Evolutionary conservation across 345 rosid species (phyloP), one percentile per base, ranked within the genome.

Genomic region (Hevea brasiliensis): DNA sequence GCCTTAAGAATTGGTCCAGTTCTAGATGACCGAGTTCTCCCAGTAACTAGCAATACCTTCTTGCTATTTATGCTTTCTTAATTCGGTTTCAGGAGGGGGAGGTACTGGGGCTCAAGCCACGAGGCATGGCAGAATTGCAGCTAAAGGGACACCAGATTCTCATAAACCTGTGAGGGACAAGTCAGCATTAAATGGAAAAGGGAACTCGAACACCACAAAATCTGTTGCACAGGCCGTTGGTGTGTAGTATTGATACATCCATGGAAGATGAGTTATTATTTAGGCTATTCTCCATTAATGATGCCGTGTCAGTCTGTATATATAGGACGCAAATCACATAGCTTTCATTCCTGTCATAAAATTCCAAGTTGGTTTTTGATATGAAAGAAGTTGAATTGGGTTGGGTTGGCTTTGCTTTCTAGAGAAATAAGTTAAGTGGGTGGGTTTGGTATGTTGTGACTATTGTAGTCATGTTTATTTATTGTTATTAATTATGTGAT

Each of bases 141-240:
- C 72, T 17, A 86, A 79, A 78, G 81, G 66, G 50, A 74, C 82
- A 9, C 79, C 83, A 0, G 72, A 80, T 59, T 71, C 83, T 48
- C 79, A 80, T 61, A 84, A 80, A 77, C 44, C 72, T 26, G 21
- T 65, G 61, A 83, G 71, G 71, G 85, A 76, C 51, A 74, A 70
- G 71, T 65, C 86, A 27, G 87, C 79, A 81, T 54, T 59, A 53
- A 83, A 67, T 12, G 78, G 64, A 66, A 77, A 68, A 71, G 74
- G 68, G 37, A 81, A 81, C 70, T 57, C 74, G 4, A 79, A 82
- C 66, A 83, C 72, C 57, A 35, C 67, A 48, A 79, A 76, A 61
- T 51, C 85, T 42, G 75, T 55, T 44, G 80, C 83, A 27, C 78
- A 73, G 77, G 81, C 72, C 37, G 77, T 80, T 45, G 81, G 76